Percentiles rank a stretch among this genome's conserved stretches.
Conservation (phyloP, 2,329 filamentous ascomycete species). For the Colletotrichum lindemuthianum region DNA sequence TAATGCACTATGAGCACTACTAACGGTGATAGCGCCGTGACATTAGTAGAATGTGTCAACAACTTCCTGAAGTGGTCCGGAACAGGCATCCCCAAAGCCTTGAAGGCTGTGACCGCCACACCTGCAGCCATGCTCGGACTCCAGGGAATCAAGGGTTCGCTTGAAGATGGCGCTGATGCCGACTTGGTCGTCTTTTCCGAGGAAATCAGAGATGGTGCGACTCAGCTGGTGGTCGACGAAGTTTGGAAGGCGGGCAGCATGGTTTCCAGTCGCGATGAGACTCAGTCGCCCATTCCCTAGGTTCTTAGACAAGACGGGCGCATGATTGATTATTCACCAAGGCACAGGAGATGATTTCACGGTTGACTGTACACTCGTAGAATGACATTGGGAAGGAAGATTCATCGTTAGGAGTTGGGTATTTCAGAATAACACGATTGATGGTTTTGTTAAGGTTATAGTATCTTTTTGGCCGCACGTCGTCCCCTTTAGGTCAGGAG, state of each 20-base stretch:
- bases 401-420: no score
- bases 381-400: background rate
- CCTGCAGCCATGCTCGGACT: conserved; percentile 82
- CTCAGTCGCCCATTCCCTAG: conserved; percentile 25
- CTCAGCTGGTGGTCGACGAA: conserved; percentile 72
- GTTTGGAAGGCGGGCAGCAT: conserved; percentile 81
- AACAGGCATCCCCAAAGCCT: conserved; percentile 71
- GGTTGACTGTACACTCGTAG: conserved; percentile 13
- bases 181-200: conserved; percentile 76
- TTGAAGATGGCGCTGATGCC: conserved; percentile 72
- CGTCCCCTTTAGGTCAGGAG: no score
- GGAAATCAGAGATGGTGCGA: conserved; percentile 53
- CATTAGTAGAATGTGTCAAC: conserved; percentile 82
- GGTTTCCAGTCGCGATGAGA: conserved; percentile 48
- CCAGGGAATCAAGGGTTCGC: conserved; percentile 71
- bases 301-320: background rate
- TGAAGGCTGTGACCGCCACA: conserved; percentile 79
- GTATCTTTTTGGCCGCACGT: no score
- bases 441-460: no score
- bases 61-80: conserved; percentile 84
- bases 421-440: no score
- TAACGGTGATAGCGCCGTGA: conserved; percentile 63
- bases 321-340: background rate
- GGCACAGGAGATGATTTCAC: background rate
- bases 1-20: conserved; percentile 7